Conservation (phyloP, 225 moss, liverwort and hornwort species). For the Takakia lepidozioides region DNA sequence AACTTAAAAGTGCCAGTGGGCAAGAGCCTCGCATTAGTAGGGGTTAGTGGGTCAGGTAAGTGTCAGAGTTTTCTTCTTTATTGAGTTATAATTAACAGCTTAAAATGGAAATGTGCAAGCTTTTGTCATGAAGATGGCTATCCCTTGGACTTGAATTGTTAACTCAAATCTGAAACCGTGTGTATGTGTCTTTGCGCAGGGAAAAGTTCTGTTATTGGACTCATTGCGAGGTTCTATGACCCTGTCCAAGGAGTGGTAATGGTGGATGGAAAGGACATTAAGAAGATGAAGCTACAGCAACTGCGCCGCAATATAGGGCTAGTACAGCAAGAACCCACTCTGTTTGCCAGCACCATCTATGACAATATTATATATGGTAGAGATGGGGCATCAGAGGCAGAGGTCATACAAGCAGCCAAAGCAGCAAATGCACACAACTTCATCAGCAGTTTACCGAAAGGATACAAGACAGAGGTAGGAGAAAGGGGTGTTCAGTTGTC, state of each 20-base stretch:
- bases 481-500: slow-evolving; percentile 48
- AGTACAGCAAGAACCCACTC: slow-evolving; percentile 47
- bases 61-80: neutral
- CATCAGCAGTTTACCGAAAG: slow-evolving; percentile 29
- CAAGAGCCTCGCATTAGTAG: slow-evolving; percentile 39
- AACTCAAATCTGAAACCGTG: too few species aligned
- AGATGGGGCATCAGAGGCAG: slow-evolving; percentile 33
- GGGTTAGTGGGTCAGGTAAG: slow-evolving; percentile 33
- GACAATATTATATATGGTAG: slow-evolving; percentile 42
- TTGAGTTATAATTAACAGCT: neutral
- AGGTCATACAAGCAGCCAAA: slow-evolving; percentile 34
- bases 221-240: slow-evolving; percentile 48
- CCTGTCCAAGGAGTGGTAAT: slow-evolving; percentile 37
- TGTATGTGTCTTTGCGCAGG: too few species aligned
- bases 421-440: slow-evolving; percentile 41
- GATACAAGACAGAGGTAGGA: slow-evolving; percentile 37
- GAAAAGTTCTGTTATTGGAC: slow-evolving; percentile 38
- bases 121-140: too few species aligned
- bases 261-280: slow-evolving; percentile 37
- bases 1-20: slow-evolving; percentile 26
- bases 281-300: slow-evolving; percentile 24
- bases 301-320: slow-evolving; percentile 39
- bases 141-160: too few species aligned
- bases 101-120: neutral
- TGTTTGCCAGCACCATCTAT: slow-evolving; percentile 34